Base-by-base conservation (phyloP, 2,329 filamentous ascomycete species). In the Pezicula carpinea region DNA sequence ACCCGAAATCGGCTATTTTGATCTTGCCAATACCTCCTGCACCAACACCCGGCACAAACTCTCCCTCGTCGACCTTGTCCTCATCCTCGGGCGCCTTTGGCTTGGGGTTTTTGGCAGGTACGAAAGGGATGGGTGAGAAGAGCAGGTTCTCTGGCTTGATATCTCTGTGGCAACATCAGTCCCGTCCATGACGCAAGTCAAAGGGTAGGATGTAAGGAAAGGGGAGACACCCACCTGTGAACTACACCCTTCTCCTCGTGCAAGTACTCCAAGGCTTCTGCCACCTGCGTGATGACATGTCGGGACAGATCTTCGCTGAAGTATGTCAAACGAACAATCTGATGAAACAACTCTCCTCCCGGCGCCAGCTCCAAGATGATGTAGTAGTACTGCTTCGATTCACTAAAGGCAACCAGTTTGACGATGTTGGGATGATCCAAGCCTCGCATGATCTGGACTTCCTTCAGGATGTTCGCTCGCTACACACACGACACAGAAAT, bases 141-240 rank as follows among this genome's bases (percentile, higher is more conserved):
- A 99, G 74, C 46, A 99, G 82, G 62, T 99, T 99, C 69, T 99
- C 93, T 0, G 93, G 93, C 69, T 99, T 99, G 70, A 99, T 99
- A 65, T 96, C 91, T 68, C 90, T 96, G 62, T 48, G 36, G 62
- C 64, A 59, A 65, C 58, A 58, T 66, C 61, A 67, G 56, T 54
- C 18, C 48, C 18, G 46, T 17, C 26, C 47, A 43, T 39, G 15
- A 42, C 32, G 17, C 33, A 39, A 10, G 33, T 22, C 6, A 5
- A 15, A 39, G 15, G 21, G n/a, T n/a, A n/a, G n/a, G n/a, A n/a
- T n/a, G n/a, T n/a, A n/a, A n/a, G n/a, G n/a, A n/a, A n/a, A n/a
- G n/a, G n/a, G n/a, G n/a, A n/a, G 39, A 40, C 18, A 69, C 85
- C 64, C 77, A 97, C 93, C 93, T 88, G 74, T 99, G 93, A 54